Evolutionary conservation across 306 rosid species (phyloP), one percentile per base, ranked within the genome.

Genomic region (Clitoria ternatea): DNA sequence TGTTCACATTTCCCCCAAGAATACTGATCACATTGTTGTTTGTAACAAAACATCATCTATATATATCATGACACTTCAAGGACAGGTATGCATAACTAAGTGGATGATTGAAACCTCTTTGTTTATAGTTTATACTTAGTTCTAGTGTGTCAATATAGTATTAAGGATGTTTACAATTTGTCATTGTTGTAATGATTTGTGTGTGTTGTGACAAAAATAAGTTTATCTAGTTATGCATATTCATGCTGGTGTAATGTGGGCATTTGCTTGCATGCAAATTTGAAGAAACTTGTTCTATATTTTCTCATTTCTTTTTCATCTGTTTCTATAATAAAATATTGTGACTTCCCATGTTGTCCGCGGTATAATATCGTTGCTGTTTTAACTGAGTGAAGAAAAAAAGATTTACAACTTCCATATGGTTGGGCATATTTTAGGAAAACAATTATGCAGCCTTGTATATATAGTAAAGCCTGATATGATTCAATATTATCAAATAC

Each of bases 21-120:
- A 69, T 82, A 69, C 85, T 0, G 99, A 95, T 52, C 99, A 87
- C 78, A 75, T 95, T 29, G 83, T 95, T 63, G 99, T 95, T 50
- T 95, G 96, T 80, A 95, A 95, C 77, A 88, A 89, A 87, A 95
- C 99, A 30, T 95, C 99, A 26, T 95, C 99, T 13, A 63, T 95
- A 81, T 95, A 95, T 78, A 82, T 95, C 77, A 95, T 91, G 99
- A 95, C 97, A 70, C 85, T 95, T 77, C 99, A 95, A 86, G 99
- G 99, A 76, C 99, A 95, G 97, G 99, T 90, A 88, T 62, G 23
- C 48, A 61, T 73, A 19, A 19, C 43, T 17, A 14, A 23, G 61
- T 61, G 30, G 42, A 61, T 60, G 12, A 69, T 49, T 42, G 18
- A 50, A 62, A 53, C 15, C 80, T 50, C 30, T 48, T 57, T 60